These are phyloP conservation scores for Hypoxylon lienhwacheense DNA, from an alignment of 495 filamentous ascomycete genomes.

Conservation along the genomic window DNA sequence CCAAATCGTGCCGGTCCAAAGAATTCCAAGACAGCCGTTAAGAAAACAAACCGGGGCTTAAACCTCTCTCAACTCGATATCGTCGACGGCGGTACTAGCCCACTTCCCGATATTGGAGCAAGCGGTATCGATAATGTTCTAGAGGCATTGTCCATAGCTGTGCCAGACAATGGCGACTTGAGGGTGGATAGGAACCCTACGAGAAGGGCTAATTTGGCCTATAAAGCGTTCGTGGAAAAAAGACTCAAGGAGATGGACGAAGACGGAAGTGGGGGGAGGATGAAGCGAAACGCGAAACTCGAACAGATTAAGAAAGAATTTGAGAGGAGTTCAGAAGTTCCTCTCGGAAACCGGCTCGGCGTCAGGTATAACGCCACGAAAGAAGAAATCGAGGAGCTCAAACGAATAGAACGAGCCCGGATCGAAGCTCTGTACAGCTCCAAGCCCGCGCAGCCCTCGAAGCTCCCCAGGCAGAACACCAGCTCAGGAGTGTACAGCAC, in stretches of 20 bases:
- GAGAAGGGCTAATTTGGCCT: conserved; percentile 82
- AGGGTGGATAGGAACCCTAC: conserved; percentile 89
- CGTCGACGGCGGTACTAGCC: conserved; percentile 48
- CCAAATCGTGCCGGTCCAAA: conserved; percentile 62
- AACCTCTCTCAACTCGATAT: conserved; percentile 65
- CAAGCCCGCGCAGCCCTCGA: too few species aligned
- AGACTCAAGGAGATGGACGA: conserved; percentile 79
- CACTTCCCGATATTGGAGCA: conserved; percentile 64
- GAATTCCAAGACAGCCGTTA: conserved; percentile 59
- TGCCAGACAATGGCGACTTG: conserved; percentile 45
- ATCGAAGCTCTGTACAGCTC: conserved; percentile 54
- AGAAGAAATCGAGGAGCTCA: conserved; percentile 72
- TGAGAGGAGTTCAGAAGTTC: conserved; percentile 87
- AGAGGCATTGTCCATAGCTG: conserved; percentile 73
- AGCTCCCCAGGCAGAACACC: too few species aligned
- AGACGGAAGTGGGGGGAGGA: conserved; percentile 68
- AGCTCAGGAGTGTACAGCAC: too few species aligned
- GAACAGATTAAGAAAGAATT: conserved; percentile 86
- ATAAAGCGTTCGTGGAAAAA: conserved; percentile 82
- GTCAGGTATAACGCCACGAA: conserved; percentile 72
- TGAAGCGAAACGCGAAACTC: conserved; percentile 77
- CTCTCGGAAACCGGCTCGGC: conserved; percentile 74
- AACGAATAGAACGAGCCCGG: conserved; percentile 69
- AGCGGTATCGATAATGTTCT: conserved; percentile 89
- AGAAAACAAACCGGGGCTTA: conserved; percentile 67